Conservation (phyloP, 768 basidiomycete species). For the Rhodocollybia butyracea region DNA sequence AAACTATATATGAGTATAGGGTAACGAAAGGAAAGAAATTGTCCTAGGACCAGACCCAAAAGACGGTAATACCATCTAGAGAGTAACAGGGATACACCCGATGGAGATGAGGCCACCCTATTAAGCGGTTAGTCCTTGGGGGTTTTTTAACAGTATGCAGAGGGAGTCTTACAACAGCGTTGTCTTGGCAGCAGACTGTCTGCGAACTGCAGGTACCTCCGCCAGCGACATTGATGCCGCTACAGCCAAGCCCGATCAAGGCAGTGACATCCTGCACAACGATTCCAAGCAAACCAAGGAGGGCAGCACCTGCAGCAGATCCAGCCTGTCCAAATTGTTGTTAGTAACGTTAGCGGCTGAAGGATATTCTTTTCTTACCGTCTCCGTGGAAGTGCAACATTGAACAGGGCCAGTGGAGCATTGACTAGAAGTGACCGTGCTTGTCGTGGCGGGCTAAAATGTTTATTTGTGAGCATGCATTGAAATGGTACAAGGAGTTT, state of each 20-base stretch:
- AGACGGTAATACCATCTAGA: too few species aligned
- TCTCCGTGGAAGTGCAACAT: not conserved
- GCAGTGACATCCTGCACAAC: constrained; percentile 2
- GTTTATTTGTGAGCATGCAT: not conserved
- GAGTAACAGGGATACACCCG: too few species aligned
- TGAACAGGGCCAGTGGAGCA: not conserved
- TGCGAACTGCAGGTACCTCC: not conserved
- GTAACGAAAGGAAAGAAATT: too few species aligned
- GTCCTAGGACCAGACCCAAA: too few species aligned
- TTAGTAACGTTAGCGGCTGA: too few species aligned
- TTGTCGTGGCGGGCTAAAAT: not conserved
- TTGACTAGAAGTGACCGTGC: not conserved
- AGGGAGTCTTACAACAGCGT: not conserved
- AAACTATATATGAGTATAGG: too few species aligned
- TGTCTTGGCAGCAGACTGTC: too few species aligned
- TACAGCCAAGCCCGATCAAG: constrained; percentile 1
- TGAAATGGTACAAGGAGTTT: not conserved
- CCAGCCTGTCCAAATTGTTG: not conserved
- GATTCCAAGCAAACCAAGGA: constrained; percentile 8
- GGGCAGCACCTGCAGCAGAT: not conserved
- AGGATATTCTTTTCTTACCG: not conserved
- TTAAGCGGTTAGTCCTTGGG: too few species aligned
- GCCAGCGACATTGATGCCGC: constrained; percentile 9
- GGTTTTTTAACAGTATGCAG: too few species aligned
- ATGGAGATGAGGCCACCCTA: too few species aligned